Conservation (phyloP, 225 moss, liverwort and hornwort species). For the Bryoerythrophyllum caledonicum region DNA sequence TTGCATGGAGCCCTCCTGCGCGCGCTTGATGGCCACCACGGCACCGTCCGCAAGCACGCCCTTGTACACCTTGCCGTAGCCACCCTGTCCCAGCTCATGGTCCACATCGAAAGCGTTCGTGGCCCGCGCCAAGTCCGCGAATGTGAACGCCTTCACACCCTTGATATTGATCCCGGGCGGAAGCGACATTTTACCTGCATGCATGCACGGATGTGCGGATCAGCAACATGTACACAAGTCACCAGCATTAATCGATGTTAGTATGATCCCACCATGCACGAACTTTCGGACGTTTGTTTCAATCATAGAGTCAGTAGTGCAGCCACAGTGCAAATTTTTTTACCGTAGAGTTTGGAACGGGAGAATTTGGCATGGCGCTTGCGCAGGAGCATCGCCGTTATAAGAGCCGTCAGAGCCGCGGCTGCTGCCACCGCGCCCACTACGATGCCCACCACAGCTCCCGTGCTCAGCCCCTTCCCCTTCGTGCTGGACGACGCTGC, state of each 20-base stretch:
- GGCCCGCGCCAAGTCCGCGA: slow-evolving; percentile 56
- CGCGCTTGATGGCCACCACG: slow-evolving; percentile 49
- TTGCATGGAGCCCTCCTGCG: slow-evolving; percentile 56
- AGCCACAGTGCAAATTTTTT: background rate
- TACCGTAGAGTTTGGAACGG: slow-evolving; percentile 13
- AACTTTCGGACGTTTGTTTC: too few relatives aligned
- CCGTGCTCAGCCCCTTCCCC: slow-evolving; percentile 24
- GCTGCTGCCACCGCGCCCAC: slow-evolving; percentile 28
- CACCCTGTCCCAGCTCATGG: slow-evolving; percentile 62
- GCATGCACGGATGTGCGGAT: too few relatives aligned
- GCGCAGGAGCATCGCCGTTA: slow-evolving; percentile 22
- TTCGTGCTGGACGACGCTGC: slow-evolving; percentile 5
- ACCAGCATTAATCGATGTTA: background rate
- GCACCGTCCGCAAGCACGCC: slow-evolving; percentile 45
- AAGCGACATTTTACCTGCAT: slow-evolving; percentile 19
- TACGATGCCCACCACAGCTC: slow-evolving; percentile 42
- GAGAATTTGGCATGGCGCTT: slow-evolving; percentile 17
- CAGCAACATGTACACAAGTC: background rate
- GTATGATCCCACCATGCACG: background rate
- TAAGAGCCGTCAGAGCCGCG: slow-evolving; percentile 21
- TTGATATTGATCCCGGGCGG: slow-evolving; percentile 49
- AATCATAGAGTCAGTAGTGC: background rate
- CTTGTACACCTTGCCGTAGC: slow-evolving; percentile 73
- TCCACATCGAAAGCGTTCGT: slow-evolving; percentile 48
- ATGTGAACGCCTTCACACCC: slow-evolving; percentile 66